Base-by-base conservation (phyloP, 768 basidiomycete species). In the Hebeloma cylindrosporum region DNA sequence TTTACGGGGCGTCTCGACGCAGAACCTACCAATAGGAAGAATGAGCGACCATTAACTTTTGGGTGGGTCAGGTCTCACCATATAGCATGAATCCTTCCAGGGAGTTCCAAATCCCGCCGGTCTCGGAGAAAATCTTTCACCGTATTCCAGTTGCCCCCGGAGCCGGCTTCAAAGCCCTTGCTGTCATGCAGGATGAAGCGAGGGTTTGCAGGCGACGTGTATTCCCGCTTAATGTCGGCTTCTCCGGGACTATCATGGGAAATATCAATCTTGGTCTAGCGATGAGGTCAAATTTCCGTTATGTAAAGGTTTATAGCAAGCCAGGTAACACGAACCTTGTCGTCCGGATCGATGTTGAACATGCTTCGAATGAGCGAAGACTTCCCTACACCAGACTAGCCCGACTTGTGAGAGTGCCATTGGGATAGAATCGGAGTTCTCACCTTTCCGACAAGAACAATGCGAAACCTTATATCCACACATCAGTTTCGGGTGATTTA, bases 141-240 rank as follows among this genome's bases (percentile, higher is more conserved):
- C 6, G 29, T 50, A 4, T 56, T 27, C 49, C 54, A 55, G 18
- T 61, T 61, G 5, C 45, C 31, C 8, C 16, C 39, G 10, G 58
- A 56, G n/a, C 63, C 65, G 13, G 61, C 39, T 28, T 64, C 65
- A 43, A 62, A 67, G 9, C 65, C 65, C 42, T 50, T 34, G 27
- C 57, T 59, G 34, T 67, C 65, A 41, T 67, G 65, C 7, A 67
- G 44, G 13, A 66, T 49, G 33, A 67, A 59, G 11, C 50, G 56
- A 6, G 48, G 35, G 27, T 67, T 64, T 8, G 48, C 27, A 3
- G 31, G 20, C 2, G 56, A 60, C 4, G 37, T 54, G 33, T 62
- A 50, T 35, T 52, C 62, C 10, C 28, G 33, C 3, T 52, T 21
- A 16, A 67, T 63, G 26, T 66, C 52, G 8, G 60, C 54, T 2